A percentile compares a stretch with the other conserved stretches of the same genome.
phyloP scores from a whole-genome alignment of 306 rosid genomes.

The Dalbergia oliveri region DNA sequence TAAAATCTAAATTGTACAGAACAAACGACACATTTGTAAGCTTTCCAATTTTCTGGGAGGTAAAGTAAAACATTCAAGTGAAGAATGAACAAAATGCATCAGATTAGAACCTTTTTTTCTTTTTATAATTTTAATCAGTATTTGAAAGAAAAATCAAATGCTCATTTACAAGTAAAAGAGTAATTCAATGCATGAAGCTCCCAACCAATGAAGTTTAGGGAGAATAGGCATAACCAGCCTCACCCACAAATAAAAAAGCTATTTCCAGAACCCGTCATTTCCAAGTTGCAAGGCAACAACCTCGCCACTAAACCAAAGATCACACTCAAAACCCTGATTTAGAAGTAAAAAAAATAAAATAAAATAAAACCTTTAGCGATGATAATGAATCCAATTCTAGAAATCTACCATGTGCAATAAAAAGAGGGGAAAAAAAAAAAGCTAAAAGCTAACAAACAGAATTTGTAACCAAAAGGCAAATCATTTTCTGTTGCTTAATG shows the following conservation, averaged over 20 bases:
- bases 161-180: not conserved
- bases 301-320: too few relatives aligned
- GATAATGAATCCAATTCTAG: not conserved
- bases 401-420: not conserved
- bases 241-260: too few relatives aligned
- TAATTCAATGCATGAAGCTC: too few relatives aligned
- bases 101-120: conserved; percentile 1
- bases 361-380: not conserved
- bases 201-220: too few relatives aligned
- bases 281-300: too few relatives aligned
- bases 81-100: conserved; percentile 4
- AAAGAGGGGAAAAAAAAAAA: not conserved
- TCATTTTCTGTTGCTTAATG: not conserved
- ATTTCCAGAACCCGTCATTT: too few relatives aligned
- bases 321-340: too few relatives aligned
- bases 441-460: not conserved
- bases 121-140: not conserved
- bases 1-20: conserved; percentile 2
- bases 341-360: too few relatives aligned
- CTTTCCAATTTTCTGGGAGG: conserved; percentile 5
- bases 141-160: not conserved
- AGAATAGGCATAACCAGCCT: too few relatives aligned
- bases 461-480: conserved; percentile 22
- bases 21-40: conserved; percentile 1
- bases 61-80: not conserved